A percentile compares a stretch with the other conserved stretches of the same genome.
phyloP scores from a whole-genome alignment of 176 grass and related monocot species.

The Chrysopogon serrulatus region DNA sequence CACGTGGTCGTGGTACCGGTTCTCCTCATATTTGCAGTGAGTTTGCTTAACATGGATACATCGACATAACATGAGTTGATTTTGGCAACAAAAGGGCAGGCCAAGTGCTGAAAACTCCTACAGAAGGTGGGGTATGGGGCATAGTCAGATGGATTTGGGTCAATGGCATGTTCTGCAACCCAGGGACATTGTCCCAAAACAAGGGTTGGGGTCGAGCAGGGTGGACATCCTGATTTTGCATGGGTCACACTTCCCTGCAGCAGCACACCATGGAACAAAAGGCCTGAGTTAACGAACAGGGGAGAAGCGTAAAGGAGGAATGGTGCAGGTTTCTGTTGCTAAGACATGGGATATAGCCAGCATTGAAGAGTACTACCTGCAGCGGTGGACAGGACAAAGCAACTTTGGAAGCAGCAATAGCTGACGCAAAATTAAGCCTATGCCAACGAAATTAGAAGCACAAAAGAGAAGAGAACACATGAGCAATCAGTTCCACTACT shows the following conservation, averaged over 20 bases:
- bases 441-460: background rate
- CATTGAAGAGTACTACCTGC: background rate
- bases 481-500: background rate
- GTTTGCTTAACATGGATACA: background rate
- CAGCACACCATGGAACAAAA: background rate
- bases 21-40: background rate
- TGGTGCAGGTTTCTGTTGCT: too few relatives aligned
- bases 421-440: background rate
- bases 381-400: background rate
- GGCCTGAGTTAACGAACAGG: background rate
- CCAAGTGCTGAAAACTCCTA: background rate
- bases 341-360: background rate
- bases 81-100: background rate
- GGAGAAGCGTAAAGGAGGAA: background rate
- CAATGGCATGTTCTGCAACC: background rate
- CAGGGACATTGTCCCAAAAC: background rate
- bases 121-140: background rate
- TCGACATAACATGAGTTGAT: background rate
- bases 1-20: background rate
- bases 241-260: background rate
- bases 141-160: background rate
- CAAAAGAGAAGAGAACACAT: background rate
- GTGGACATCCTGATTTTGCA: background rate
- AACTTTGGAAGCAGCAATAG: background rate
- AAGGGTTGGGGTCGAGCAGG: background rate